Evolutionary conservation across 352 stramenopile genomes (phyloP).

Genomic region (Thraustotheca clavata): DNA sequence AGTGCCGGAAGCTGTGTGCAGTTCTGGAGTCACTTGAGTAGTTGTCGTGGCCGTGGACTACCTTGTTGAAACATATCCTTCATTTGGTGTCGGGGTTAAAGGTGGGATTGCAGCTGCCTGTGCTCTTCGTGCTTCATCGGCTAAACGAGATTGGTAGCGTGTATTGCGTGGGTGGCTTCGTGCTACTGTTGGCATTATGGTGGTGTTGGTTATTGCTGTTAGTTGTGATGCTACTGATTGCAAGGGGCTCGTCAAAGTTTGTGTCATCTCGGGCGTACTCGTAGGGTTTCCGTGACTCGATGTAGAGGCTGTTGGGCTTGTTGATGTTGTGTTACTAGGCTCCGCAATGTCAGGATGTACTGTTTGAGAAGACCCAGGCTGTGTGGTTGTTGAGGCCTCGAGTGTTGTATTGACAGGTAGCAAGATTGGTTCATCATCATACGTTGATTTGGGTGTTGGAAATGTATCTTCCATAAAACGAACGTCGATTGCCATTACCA

Average conservation of each 20-base stretch:
- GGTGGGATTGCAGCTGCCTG: no score
- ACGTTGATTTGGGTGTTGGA: not conserved
- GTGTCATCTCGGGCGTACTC: not conserved
- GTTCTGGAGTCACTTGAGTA: no score
- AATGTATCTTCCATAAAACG: not conserved
- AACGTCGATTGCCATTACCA: not conserved
- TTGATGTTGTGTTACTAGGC: no score
- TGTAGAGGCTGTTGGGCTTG: not conserved
- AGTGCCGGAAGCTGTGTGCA: no score
- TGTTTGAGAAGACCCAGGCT: not conserved
- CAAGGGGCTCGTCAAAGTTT: not conserved
- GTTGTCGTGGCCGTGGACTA: no score
- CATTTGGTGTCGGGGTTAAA: no score
- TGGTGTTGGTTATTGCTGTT: not conserved
- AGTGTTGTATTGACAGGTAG: not conserved
- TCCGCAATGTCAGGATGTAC: not conserved
- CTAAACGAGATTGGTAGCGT: no score
- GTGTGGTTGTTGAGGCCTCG: not conserved
- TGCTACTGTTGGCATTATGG: not conserved
- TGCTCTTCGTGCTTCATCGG: no score
- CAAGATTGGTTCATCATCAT: not conserved
- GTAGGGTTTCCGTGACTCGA: not conserved
- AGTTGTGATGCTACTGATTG: not conserved
- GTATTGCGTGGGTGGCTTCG: no score
- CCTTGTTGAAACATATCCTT: no score